Evolutionary conservation across 2,329 filamentous ascomycete species (phyloP), one percentile per base, ranked within the genome.

Genomic region (Sporothrix curviconia): DNA sequence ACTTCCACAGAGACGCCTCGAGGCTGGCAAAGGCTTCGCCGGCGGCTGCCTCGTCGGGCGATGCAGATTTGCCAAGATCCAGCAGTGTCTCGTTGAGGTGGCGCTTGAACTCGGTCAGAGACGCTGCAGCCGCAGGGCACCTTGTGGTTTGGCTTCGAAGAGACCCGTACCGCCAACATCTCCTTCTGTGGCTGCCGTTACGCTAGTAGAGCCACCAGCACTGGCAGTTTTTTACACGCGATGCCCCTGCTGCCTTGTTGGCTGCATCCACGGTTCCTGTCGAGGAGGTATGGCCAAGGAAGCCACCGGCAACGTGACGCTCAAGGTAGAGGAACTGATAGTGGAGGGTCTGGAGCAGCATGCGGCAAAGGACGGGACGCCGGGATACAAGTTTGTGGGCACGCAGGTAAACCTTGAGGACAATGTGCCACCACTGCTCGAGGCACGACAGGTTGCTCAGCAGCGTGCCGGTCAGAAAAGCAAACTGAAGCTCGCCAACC

Each of bases 391-490:
- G 75, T 9, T 64, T 61, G 64, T 77, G 76, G 2, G 80, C 76
- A 25, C 76, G 75, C 47, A 85, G 74, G 11, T 83, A 64, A 34
- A 83, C 65, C 49, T 72, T 75, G 39, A 79, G 72, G 3, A 78
- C 67, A 60, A 83, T 74, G 63, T 82, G 75, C 72, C 77, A 81
- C 83, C 82, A 86, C 60, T 86, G 82, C 60, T 83, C 80, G 43
- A 84, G 71, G 62, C 82, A 85, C 8, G 79, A 73, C 42, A 79
- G 70, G 65, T 84, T 86, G 40, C 78, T 77, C 1, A 85, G 75
- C 56, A 81, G 74, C 66, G 79, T 76, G 37, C 82, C 82, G 0
- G 77, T 78, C 4, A 85, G 64, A 63, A 79, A 86, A 42, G 77
- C 76, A 65, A 85, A 79, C 62, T 86, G 83, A 2, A 85, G 67